Base-by-base conservation (phyloP, 1,284 basidiomycete genomes). In the Ustilago xerochloae region DNA sequence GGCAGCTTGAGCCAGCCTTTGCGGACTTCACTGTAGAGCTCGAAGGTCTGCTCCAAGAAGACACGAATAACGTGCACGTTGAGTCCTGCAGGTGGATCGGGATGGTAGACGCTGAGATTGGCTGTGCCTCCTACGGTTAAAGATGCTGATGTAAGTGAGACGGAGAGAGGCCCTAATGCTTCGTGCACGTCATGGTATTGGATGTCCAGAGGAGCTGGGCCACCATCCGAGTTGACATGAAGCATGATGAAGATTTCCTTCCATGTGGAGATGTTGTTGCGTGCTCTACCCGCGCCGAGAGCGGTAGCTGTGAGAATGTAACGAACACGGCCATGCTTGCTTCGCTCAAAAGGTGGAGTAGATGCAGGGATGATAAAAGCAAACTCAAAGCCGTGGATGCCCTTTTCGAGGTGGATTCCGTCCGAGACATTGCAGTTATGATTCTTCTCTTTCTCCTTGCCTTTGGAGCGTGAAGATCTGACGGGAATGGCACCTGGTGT, bases 351-450 rank as follows among this genome's bases (percentile, higher is more conserved):
- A 10, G 82, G 79, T 12, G 82, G 50, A 0, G 70, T 63, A 38
- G 78, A 81, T 13, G 82, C 80, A 1, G 82, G 81, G 24, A 83
- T 71, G 63, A 84, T 80, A 61, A 83, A 81, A 28, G 80, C 71
- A 47, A 83, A 83, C 51, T 83, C 81, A 51, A 84, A 83, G 41
- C 81, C 81, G 35, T 82, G 80, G 18, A 82, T 65, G 33, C 81
- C 81, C 54, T 75, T 78, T 5, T 75, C 72, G 32, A 82, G 78
- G 36, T 73, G 76, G 6, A 83, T 53, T 47, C 76, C 77, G 7
- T 67, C 65, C 7, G 54, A 49, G 30, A 64, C 54, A 28, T 54
- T 61, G 64, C 69, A 65, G 35, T 58, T 59, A 32, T 36, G 38
- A 22, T 60, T 41, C 59, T 64, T 69, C 29, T 63, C 76, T 48